A percentile compares a stretch with the other conserved stretches of the same genome.
These are phyloP conservation scores for Kuraishia hungarica DNA, from an alignment of 805 yeast genomes.

Conservation along the genomic window DNA sequence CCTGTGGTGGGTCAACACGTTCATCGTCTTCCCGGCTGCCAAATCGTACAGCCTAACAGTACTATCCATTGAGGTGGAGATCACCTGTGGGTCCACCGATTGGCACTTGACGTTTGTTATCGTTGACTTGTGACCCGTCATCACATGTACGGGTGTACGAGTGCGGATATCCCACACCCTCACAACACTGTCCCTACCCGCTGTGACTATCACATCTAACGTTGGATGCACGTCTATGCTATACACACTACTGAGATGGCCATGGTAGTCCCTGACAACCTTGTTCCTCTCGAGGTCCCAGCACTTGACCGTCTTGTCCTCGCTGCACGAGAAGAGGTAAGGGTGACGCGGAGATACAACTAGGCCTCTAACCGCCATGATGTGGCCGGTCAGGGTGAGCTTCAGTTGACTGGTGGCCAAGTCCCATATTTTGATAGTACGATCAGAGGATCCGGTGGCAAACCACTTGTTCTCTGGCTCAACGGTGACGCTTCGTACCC, in stretches of 20 bases:
- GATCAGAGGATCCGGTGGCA: constrained; percentile 85
- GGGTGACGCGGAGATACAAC: constrained; percentile 72
- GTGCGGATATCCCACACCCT: constrained; percentile 93
- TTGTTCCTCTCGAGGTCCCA: constrained; percentile 92
- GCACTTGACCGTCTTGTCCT: constrained; percentile 86
- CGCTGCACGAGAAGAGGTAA: constrained; percentile 85
- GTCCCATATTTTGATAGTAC: constrained; percentile 90
- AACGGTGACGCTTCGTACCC: constrained; percentile 75
- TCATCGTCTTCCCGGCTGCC: constrained; percentile 62
- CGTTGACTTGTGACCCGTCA: constrained; percentile 76
- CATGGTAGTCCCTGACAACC: constrained; percentile 82
- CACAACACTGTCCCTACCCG: constrained; percentile 81
- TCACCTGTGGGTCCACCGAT: constrained; percentile 74
- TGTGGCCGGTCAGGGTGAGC: constrained; percentile 82
- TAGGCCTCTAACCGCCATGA: constrained; percentile 78
- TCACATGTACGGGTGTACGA: constrained; percentile 60
- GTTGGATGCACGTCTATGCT: constrained; percentile 83
- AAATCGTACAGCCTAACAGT: constrained; percentile 89
- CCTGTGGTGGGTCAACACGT: constrained; percentile 77
- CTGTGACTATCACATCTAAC: constrained; percentile 74
- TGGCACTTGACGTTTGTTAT: constrained; percentile 63
- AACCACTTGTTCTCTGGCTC: constrained; percentile 91
- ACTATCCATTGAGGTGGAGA: constrained; percentile 77
- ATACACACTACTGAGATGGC: constrained; percentile 87
- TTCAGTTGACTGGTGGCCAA: constrained; percentile 60